Evolutionary conservation across 352 stramenopile genomes (phyloP).

Genomic region (Phytophthora brassicae): DNA sequence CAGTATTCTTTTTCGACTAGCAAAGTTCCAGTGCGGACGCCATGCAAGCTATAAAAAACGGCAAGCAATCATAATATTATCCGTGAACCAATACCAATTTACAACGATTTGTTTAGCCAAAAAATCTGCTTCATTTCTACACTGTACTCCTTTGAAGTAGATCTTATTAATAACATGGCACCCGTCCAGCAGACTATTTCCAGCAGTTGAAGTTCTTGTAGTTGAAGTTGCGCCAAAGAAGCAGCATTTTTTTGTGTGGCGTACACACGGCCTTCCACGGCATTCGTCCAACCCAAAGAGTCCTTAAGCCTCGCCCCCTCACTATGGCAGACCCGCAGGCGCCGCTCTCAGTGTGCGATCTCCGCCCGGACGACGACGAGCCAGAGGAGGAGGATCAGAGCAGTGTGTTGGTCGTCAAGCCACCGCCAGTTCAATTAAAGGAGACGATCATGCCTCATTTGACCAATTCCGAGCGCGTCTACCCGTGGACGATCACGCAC

Average conservation of each 20-base stretch:
- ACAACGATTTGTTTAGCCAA: too few species aligned
- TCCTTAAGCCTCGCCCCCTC: slow-evolving; percentile 3
- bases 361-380: slow-evolving; percentile 24
- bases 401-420: slow-evolving; percentile 32
- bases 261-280: slow-evolving; percentile 17
- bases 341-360: slow-evolving; percentile 20
- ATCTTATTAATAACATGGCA: too few species aligned
- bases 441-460: slow-evolving; percentile 15
- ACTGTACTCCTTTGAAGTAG: too few species aligned
- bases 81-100: too few species aligned
- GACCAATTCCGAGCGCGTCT: slow-evolving; percentile 27
- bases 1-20: too few species aligned
- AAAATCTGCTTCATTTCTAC: background rate
- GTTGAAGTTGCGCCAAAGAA: slow-evolving; percentile 14
- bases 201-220: background rate
- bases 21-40: background rate
- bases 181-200: background rate
- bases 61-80: background rate
- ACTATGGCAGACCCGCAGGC: slow-evolving; percentile 29
- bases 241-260: slow-evolving; percentile 19
- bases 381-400: slow-evolving; percentile 39
- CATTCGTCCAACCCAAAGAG: slow-evolving; percentile 19
- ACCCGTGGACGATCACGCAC: slow-evolving; percentile 26
- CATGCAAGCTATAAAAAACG: too few species aligned
- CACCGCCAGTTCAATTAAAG: slow-evolving; percentile 24